Evolutionary conservation across 345 rosid species (phyloP).

Genomic region (Erodium maritimum): DNA sequence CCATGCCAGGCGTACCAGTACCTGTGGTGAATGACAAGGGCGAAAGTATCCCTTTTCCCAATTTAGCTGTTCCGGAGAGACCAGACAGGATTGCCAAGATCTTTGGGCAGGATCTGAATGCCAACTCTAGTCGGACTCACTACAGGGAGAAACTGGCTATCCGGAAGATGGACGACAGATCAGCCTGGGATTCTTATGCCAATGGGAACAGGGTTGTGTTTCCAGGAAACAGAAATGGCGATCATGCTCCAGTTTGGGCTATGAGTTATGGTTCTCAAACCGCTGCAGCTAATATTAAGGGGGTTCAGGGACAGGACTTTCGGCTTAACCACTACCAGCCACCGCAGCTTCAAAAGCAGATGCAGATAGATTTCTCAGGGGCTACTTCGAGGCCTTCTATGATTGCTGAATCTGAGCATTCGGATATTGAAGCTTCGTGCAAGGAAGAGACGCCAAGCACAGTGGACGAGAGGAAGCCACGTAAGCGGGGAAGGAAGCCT

Average conservation of each 20-base stretch:
- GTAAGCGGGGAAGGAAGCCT: constrained; percentile 93
- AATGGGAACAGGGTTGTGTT: constrained; percentile 38
- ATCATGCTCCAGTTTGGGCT: constrained; percentile 42
- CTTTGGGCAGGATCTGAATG: constrained; percentile 67
- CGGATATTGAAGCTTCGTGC: constrained; percentile 71
- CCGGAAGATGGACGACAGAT: constrained; percentile 75
- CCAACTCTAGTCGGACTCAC: constrained; percentile 23
- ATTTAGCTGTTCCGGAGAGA: constrained; percentile 24
- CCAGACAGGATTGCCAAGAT: constrained; percentile 48
- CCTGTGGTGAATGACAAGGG: constrained; percentile 25
- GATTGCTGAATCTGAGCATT: constrained; percentile 46
- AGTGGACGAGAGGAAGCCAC: constrained; percentile 61
- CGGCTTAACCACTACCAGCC: constrained; percentile 32
- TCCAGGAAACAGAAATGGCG: constrained; percentile 31
- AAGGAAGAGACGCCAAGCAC: constrained; percentile 31
- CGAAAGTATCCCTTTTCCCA: constrained; percentile 24
- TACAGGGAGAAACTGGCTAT: constrained; percentile 78
- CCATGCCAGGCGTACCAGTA: constrained; percentile 12
- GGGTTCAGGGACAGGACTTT: constrained; percentile 35
- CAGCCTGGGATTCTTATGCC: constrained; percentile 37
- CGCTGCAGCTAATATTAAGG: constrained; percentile 30
- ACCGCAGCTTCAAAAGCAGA: constrained; percentile 23
- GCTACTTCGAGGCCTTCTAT: constrained; percentile 50
- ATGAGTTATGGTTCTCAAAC: constrained; percentile 37
- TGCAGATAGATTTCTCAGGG: constrained; percentile 65